Percentiles rank a stretch among this genome's conserved stretches.
Conservation (phyloP, 306 rosid genomes). For the Heteromeles arbutifolia region DNA sequence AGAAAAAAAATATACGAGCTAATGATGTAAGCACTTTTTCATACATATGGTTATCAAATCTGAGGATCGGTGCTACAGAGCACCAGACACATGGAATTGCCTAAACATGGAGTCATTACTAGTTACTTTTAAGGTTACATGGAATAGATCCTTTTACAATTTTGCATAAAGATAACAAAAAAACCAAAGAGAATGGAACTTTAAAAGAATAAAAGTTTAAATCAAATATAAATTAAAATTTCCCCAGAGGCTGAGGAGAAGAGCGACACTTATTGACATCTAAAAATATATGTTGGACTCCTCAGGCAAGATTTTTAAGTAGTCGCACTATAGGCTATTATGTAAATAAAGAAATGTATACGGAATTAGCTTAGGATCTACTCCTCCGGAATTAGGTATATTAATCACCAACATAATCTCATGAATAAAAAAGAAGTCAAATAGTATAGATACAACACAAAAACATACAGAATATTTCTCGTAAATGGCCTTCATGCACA, state of each 20-base stretch:
- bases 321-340: background rate
- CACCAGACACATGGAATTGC: background rate
- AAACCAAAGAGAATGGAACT: background rate
- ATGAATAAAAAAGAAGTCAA: conserved; percentile 5
- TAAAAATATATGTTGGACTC: background rate
- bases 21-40: background rate
- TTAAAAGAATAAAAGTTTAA: background rate
- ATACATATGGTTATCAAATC: background rate
- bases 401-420: conserved; percentile 1
- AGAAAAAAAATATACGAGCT: background rate
- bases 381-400: background rate
- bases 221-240: background rate
- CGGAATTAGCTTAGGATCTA: background rate
- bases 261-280: background rate
- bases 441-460: background rate
- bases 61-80: background rate
- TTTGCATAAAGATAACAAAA: background rate
- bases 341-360: background rate
- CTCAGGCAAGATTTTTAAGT: background rate
- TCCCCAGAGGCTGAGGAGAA: background rate
- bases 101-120: background rate
- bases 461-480: conserved; percentile 82
- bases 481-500: conserved; percentile 92
- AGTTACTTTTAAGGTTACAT: background rate
- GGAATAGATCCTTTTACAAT: background rate